phyloP scores from a whole-genome alignment of 1,139 yeast genomes.

The Geotrichum macrosporum region DNA sequence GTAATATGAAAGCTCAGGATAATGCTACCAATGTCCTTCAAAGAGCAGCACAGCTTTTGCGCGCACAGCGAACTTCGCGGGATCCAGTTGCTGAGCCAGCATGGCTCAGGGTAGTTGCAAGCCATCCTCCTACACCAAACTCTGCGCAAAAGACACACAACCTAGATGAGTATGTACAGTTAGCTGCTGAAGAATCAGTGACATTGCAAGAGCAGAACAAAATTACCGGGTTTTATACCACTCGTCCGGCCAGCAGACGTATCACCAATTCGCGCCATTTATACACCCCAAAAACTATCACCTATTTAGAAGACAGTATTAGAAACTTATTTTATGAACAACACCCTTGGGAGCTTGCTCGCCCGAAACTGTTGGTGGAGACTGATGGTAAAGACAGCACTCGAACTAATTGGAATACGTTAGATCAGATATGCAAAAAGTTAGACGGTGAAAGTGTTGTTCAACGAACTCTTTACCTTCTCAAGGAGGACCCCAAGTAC shows the following conservation, averaged over 20 bases:
- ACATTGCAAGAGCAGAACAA: constrained; percentile 22
- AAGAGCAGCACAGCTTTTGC: constrained; percentile 67
- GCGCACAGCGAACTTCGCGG: constrained; percentile 46
- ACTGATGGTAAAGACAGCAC: constrained; percentile 55
- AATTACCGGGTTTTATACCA: constrained; percentile 43
- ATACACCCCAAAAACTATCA: constrained; percentile 58
- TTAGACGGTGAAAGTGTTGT: constrained; percentile 93
- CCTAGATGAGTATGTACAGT: constrained; percentile 36
- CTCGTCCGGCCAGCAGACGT: constrained; percentile 41
- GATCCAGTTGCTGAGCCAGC: constrained; percentile 58
- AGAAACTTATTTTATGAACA: constrained; percentile 79
- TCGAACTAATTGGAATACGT: constrained; percentile 67
- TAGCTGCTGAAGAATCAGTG: constrained; percentile 31
- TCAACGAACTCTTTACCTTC: constrained; percentile 76
- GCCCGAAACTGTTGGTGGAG: constrained; percentile 85
- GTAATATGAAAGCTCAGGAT: constrained; percentile 65
- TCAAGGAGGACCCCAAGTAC: constrained; percentile 41
- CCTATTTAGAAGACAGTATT: constrained; percentile 75
- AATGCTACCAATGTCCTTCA: constrained; percentile 69
- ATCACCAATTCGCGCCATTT: constrained; percentile 38
- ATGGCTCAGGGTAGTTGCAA: constrained; percentile 81
- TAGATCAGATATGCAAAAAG: constrained; percentile 67
- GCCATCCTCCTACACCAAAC: constrained; percentile 70
- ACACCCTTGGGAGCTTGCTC: constrained; percentile 97
- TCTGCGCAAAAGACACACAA: constrained; percentile 48